Conservation (phyloP, 169 alveolate genomes). For the Toxoplasma gondii region DNA sequence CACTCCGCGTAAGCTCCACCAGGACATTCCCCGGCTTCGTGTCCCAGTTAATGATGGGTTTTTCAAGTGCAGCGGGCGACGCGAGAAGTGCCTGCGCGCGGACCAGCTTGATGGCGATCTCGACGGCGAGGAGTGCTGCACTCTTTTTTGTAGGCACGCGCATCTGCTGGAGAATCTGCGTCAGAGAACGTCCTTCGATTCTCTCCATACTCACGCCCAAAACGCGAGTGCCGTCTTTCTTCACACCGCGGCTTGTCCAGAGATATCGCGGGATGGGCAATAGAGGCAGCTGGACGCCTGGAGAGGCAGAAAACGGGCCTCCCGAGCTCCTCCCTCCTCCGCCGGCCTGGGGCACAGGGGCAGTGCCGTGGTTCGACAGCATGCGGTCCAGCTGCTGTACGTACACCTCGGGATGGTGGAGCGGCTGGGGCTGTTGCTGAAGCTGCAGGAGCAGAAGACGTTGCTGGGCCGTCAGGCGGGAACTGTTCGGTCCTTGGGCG, state of each 20-base stretch:
- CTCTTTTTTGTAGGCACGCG: conserved; percentile 65
- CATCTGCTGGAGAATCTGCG: conserved; percentile 73
- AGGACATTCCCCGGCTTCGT: conserved; percentile 79
- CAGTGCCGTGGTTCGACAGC: neutral
- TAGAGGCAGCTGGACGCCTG: conserved; percentile 43
- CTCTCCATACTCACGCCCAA: conserved; percentile 79
- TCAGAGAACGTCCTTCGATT: conserved; percentile 76
- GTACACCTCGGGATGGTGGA: conserved; percentile 56
- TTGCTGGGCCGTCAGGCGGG: conserved; percentile 29
- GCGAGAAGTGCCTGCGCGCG: conserved; percentile 70
- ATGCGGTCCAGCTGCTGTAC: conserved; percentile 55
- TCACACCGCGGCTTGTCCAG: conserved; percentile 74
- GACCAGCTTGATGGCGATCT: conserved; percentile 74
- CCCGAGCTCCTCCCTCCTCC: neutral
- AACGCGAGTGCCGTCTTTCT: conserved; percentile 65
- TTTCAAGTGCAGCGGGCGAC: conserved; percentile 55
- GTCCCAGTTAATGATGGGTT: conserved; percentile 79
- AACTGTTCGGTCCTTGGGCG: neutral
- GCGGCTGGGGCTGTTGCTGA: conserved; percentile 42
- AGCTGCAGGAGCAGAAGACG: conserved; percentile 56
- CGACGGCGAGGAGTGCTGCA: conserved; percentile 70
- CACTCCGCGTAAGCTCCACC: conserved; percentile 68
- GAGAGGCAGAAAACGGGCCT: neutral
- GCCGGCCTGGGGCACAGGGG: neutral
- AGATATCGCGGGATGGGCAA: conserved; percentile 74